phyloP scores from a whole-genome alignment of 148 eudicot species.

The Beta vulgaris region DNA sequence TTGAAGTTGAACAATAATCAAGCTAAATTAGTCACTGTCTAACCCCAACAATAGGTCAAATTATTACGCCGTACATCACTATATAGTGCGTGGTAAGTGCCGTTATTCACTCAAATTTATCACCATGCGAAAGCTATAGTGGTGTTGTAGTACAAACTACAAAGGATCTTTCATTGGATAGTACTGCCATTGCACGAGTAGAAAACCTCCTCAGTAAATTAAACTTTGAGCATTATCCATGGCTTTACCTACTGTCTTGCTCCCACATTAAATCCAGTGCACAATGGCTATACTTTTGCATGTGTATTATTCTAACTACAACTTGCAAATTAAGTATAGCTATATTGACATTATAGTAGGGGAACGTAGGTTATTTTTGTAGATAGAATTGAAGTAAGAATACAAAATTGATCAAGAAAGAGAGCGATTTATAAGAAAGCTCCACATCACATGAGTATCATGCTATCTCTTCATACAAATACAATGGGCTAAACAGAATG shows the following conservation, averaged over 20 bases:
- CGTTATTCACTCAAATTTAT: neutral
- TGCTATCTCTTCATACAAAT: too few species aligned
- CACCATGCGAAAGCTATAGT: slow-evolving; percentile 6
- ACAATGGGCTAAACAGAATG: too few species aligned
- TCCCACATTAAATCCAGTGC: slow-evolving; percentile 5
- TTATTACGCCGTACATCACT: slow-evolving; percentile 9
- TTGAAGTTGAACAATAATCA: neutral
- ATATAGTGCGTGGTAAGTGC: slow-evolving; percentile 25
- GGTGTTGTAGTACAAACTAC: slow-evolving; percentile 16
- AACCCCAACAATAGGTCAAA: slow-evolving; percentile 17
- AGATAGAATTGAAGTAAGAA: too few species aligned
- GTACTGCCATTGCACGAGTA: neutral
- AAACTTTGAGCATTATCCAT: neutral
- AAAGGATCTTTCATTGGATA: neutral
- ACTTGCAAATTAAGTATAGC: slow-evolving; percentile 2
- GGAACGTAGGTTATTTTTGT: too few species aligned
- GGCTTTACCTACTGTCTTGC: slow-evolving; percentile 16
- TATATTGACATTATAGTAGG: too few species aligned
- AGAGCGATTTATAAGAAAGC: too few species aligned
- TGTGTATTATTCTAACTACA: neutral
- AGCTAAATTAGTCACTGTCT: neutral
- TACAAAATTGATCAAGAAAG: too few species aligned
- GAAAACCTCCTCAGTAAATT: neutral
- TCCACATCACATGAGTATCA: too few species aligned
- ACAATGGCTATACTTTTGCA: neutral